These are phyloP conservation scores for Colletotrichum phormii DNA, from an alignment of 2,329 filamentous ascomycete genomes.

Conservation along the genomic window DNA sequence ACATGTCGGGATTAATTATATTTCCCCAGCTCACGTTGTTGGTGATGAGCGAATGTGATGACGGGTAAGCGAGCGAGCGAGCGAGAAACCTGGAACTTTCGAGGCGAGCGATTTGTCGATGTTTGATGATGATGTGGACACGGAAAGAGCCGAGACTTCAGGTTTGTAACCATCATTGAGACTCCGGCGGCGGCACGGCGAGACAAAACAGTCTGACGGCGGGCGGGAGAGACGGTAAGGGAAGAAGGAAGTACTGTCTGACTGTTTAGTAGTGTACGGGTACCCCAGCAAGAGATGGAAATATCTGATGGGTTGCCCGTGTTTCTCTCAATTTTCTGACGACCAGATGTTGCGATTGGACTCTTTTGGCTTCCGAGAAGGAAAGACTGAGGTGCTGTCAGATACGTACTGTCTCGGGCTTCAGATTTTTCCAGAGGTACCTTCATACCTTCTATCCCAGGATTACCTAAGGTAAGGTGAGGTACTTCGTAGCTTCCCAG, in stretches of 20 bases:
- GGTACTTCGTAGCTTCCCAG: background rate
- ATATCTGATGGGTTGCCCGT: background rate
- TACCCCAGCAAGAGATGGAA: background rate
- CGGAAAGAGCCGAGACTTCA: background rate
- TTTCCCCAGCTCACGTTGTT: background rate
- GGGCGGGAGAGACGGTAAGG: constrained; percentile 5
- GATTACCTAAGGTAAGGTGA: background rate
- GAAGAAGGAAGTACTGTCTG: constrained; percentile 20
- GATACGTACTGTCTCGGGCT: background rate
- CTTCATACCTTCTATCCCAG: background rate
- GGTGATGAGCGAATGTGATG: background rate
- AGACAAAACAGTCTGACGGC: background rate
- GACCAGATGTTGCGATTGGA: background rate
- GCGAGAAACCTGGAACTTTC: background rate
- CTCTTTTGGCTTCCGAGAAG: background rate
- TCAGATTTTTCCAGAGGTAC: background rate
- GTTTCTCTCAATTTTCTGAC: background rate
- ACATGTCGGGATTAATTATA: background rate
- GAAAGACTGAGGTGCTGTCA: background rate
- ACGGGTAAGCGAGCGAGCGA: background rate
- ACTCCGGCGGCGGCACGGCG: background rate
- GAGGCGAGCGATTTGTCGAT: background rate
- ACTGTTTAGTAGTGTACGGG: too few species aligned
- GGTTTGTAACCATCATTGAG: background rate
- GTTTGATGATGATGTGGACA: background rate